phyloP scores from a whole-genome alignment of 495 filamentous ascomycete genomes.

The Annulohypoxylon nitens region DNA sequence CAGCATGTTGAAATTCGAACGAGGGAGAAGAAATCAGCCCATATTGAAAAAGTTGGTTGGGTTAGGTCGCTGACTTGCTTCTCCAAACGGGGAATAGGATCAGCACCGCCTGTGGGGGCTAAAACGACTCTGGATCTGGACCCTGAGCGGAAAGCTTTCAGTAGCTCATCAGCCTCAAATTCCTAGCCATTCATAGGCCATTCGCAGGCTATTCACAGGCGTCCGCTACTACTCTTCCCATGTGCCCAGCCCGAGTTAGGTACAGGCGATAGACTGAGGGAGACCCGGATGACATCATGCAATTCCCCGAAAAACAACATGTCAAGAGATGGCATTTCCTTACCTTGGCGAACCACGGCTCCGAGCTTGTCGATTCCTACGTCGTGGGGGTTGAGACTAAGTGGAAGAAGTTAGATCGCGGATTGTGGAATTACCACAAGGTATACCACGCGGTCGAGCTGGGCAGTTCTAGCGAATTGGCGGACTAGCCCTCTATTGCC shows the following conservation, averaged over 20 bases:
- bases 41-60: conserved; percentile 34
- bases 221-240: background rate
- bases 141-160: conserved; percentile 22
- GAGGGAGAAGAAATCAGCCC: conserved; percentile 40
- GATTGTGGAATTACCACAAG: conserved; percentile 10
- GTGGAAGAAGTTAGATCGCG: conserved; percentile 3
- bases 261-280: background rate
- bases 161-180: conserved; percentile 37
- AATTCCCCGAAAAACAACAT: conserved; percentile 28
- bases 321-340: conserved; percentile 21
- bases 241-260: background rate
- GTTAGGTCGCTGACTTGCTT: conserved; percentile 18
- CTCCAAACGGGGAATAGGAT: conserved; percentile 40
- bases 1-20: conserved; percentile 20
- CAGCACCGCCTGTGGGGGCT: conserved; percentile 37
- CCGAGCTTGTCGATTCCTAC: background rate
- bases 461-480: background rate
- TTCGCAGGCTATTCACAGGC: conserved; percentile 19
- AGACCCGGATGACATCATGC: conserved; percentile 43
- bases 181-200: conserved; percentile 19
- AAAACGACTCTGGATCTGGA: conserved; percentile 29
- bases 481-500: background rate
- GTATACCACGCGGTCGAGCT: conserved; percentile 8
- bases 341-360: conserved; percentile 8
- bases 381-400: conserved; percentile 30